Base-by-base conservation (phyloP, 768 basidiomycete genomes). In the Podaxis sp. region DNA sequence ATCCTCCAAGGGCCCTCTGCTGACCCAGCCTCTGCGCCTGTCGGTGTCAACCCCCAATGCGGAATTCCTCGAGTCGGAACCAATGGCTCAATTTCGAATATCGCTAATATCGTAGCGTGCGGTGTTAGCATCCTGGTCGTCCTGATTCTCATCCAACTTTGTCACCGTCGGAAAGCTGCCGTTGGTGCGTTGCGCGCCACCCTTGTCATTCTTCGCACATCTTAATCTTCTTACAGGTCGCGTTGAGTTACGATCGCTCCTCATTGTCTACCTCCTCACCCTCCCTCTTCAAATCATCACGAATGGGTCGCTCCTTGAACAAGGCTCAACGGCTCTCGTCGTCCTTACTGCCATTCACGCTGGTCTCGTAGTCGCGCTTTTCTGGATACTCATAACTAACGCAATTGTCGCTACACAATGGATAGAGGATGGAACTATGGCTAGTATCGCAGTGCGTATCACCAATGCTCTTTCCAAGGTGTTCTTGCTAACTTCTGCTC, bases 371-470 rank as follows among this genome's bases (percentile, higher is more conserved):
- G 87, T 85, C 3, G 83, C 88, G 2, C 75, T 94, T 3, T 96
- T 94, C 71, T 94, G 93, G 91, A 69, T 82, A 6, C 76, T 94
- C 65, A 77, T 93, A 57, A 91, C 82, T 36, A 93, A 91, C 73
- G 90, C 82, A 8, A 75, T 93, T 63, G 82, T 94, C 22, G 86
- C 89, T 38, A 91, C 89, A n/a, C 96, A 98, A 74, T 71, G 95
- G 54, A 91, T 98, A 59, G 96, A 98, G 72, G 96, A 93, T 69
- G 96, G 94, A 5, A 92, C 92, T 0, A 76, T 87, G 37, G 84
- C 84, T 66, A 84, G 88, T 63, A 64, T 91, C 53, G 75, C 90
- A 58, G 90, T 91, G 58, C 67, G 83, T 83, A 52, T 38, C 19
- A n/a, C 38, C 55, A 52, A 27, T 24, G 2, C 38, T 25, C 13